Conservation (phyloP, 345 rosid species). For the Cardamine occulta region DNA sequence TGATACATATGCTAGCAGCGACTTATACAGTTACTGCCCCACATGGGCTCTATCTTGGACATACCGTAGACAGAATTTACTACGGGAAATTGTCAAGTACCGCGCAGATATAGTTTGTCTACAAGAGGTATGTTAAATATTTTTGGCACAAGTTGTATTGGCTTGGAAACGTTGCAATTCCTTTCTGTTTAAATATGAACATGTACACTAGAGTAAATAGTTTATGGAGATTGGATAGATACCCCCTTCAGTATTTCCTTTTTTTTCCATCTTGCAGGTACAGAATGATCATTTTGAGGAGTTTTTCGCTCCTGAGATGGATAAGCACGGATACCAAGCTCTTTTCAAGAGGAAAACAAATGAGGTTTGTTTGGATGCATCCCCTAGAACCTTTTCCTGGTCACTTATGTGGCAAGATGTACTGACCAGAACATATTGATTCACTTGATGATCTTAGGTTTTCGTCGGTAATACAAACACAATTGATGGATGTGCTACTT, state of each 20-base stretch:
- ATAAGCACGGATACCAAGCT: slow-evolving; percentile 94
- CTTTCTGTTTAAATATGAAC: slow-evolving; percentile 2
- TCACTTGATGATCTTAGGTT: slow-evolving; percentile 56
- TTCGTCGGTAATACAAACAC: slow-evolving; percentile 60
- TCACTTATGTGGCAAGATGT: slow-evolving; percentile 15
- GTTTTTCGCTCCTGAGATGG: slow-evolving; percentile 90
- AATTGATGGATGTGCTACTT: slow-evolving; percentile 96
- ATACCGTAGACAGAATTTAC: slow-evolving; percentile 88
- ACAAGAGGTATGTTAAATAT: slow-evolving; percentile 68
- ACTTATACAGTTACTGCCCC: slow-evolving; percentile 88
- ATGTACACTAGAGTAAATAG: neutral
- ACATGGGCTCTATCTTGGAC: slow-evolving; percentile 99
- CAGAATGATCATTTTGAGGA: slow-evolving; percentile 94
- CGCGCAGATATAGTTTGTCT: slow-evolving; percentile 96
- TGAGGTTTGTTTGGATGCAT: slow-evolving; percentile 59
- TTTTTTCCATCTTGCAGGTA: slow-evolving; percentile 58
- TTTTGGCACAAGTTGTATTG: neutral
- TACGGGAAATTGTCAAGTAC: slow-evolving; percentile 89
- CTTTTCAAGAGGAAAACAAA: slow-evolving; percentile 86
- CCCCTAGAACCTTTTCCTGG: slow-evolving; percentile 4
- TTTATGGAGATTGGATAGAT: slow-evolving; percentile 15
- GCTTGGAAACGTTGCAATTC: neutral
- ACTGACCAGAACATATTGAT: slow-evolving; percentile 14
- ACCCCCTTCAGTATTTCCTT: neutral
- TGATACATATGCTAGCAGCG: slow-evolving; percentile 76